Conservation (phyloP, 2,329 filamentous ascomycete species). For the Teratosphaeria epicoccoides region DNA sequence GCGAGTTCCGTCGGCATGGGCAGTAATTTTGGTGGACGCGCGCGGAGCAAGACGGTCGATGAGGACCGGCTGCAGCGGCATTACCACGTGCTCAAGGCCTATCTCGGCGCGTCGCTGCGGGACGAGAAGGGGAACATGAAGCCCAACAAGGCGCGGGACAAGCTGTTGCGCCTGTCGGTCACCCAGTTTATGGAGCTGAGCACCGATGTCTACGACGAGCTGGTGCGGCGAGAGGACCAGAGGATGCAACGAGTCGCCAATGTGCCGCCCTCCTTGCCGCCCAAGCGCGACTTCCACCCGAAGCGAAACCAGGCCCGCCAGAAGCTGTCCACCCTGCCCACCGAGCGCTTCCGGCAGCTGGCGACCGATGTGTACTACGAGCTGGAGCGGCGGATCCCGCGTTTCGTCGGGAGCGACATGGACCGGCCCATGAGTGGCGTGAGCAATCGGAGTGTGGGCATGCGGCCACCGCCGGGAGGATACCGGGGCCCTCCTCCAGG, state of each 20-base stretch:
- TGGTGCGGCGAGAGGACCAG: conserved; percentile 70
- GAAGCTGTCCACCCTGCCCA: conserved; percentile 80
- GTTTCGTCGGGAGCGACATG: conserved; percentile 61
- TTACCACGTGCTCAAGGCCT: conserved; percentile 68
- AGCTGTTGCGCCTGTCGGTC: conserved; percentile 75
- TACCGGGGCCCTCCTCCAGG: conserved; percentile 18
- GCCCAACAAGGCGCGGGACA: conserved; percentile 85
- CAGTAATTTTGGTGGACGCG: conserved; percentile 34
- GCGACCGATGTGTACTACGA: conserved; percentile 96
- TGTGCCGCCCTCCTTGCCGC: conserved; percentile 62
- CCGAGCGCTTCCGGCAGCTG: conserved; percentile 77
- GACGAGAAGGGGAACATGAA: conserved; percentile 65
- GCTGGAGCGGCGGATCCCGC: conserved; percentile 77
- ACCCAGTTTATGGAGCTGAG: conserved; percentile 96
- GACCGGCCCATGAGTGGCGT: conserved; percentile 56
- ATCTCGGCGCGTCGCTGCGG: conserved; percentile 57
- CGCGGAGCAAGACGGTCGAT: conserved; percentile 33
- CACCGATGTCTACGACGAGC: conserved; percentile 93
- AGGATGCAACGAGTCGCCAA: conserved; percentile 36
- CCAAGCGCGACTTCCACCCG: conserved; percentile 85
- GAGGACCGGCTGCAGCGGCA: conserved; percentile 70
- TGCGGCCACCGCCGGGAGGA: conserved; percentile 26
- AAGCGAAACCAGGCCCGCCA: conserved; percentile 97
- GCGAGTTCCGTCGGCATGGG: conserved; percentile 68
- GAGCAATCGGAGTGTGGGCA: conserved; percentile 35